These are phyloP conservation scores for Paramecium tetraurelia DNA, from an alignment of 73 alveolate species.

Conservation along the genomic window DNA sequence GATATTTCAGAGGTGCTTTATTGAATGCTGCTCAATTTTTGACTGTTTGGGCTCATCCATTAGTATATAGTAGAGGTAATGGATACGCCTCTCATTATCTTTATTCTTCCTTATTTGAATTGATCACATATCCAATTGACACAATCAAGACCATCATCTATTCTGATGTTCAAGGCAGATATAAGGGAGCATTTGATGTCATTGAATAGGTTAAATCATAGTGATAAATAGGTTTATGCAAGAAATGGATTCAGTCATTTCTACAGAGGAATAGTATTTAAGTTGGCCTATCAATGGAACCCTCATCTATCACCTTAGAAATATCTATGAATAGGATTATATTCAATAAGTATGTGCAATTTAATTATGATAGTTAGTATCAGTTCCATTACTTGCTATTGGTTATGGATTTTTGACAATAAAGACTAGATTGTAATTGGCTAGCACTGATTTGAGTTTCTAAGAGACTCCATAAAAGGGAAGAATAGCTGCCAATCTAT, in stretches of 20 bases:
- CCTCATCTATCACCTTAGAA: slow-evolving; percentile 49
- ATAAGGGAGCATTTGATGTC: slow-evolving; percentile 51
- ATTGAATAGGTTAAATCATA: not conserved
- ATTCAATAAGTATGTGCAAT: not conserved
- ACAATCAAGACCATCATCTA: slow-evolving; percentile 49
- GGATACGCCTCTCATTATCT: slow-evolving; percentile 8
- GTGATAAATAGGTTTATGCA: not conserved
- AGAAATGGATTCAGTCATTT: slow-evolving; percentile 50
- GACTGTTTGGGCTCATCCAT: slow-evolving; percentile 43
- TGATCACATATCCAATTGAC: slow-evolving; percentile 54
- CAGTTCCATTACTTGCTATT: slow-evolving; percentile 37
- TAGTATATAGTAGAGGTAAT: slow-evolving; percentile 38
- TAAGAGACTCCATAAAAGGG: not conserved
- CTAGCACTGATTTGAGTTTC: slow-evolving; percentile 56
- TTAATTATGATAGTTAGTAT: not conserved
- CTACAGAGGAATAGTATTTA: slow-evolving; percentile 20
- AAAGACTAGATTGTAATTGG: slow-evolving; percentile 44
- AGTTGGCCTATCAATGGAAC: slow-evolving; percentile 48
- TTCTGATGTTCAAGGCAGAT: slow-evolving; percentile 50
- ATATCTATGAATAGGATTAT: slow-evolving; percentile 43
- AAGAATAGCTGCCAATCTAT: slow-evolving; percentile 2
- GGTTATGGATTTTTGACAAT: slow-evolving; percentile 56
- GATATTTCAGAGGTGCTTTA: slow-evolving; percentile 63
- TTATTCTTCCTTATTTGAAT: slow-evolving; percentile 40
- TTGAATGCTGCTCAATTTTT: slow-evolving; percentile 36